Evolutionary conservation across 2,329 filamentous ascomycete species (phyloP).

Genomic region (Hypomyces perniciosus): DNA sequence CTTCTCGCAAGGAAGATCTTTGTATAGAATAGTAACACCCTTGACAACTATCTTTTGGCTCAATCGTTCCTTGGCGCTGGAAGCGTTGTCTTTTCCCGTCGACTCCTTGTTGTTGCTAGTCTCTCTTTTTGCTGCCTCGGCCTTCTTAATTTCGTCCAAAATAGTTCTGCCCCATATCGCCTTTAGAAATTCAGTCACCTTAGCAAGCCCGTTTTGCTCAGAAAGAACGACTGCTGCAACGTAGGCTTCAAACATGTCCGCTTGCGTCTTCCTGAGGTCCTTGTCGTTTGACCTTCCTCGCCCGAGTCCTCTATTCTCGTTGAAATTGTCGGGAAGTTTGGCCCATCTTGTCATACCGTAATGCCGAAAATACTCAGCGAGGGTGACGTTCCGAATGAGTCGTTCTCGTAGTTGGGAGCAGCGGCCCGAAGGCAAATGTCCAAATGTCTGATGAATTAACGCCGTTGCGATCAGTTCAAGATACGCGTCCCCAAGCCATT

Average conservation of each 20-base stretch:
- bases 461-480: slow-evolving; percentile 70
- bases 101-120: slow-evolving; percentile 6
- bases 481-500: slow-evolving; percentile 86
- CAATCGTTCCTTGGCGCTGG: slow-evolving; percentile 26
- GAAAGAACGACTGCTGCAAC: slow-evolving; percentile 71
- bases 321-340: slow-evolving; percentile 45
- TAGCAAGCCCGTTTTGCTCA: slow-evolving; percentile 55
- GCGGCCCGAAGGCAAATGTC: slow-evolving; percentile 57
- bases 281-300: slow-evolving; percentile 36
- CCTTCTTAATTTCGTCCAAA: slow-evolving; percentile 42
- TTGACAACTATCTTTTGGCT: slow-evolving; percentile 42
- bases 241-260: slow-evolving; percentile 88
- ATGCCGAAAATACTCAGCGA: slow-evolving; percentile 60
- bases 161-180: slow-evolving; percentile 66
- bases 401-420: slow-evolving; percentile 71
- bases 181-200: slow-evolving; percentile 65
- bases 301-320: slow-evolving; percentile 20
- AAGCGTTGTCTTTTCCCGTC: neutral
- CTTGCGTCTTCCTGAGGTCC: slow-evolving; percentile 65
- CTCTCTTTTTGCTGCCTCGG: slow-evolving; percentile 13
- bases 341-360: slow-evolving; percentile 67
- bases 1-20: slow-evolving; percentile 46
- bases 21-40: slow-evolving; percentile 56
- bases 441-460: slow-evolving; percentile 69
- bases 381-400: slow-evolving; percentile 73